Evolutionary conservation across 345 rosid genomes (phyloP).

Genomic region (Populus davidiana): DNA sequence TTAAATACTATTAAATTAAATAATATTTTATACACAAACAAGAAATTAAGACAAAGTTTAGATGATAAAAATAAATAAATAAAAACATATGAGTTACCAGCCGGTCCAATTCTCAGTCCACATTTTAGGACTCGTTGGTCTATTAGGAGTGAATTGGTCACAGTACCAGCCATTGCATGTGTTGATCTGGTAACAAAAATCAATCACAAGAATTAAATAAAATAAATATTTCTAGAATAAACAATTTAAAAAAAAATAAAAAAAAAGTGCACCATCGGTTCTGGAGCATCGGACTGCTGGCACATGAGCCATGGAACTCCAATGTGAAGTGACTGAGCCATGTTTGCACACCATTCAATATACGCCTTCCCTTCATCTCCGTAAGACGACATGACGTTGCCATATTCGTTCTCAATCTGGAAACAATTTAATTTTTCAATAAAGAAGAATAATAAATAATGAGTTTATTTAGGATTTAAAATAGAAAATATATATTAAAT

Average conservation of each 20-base stretch:
- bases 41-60: too few relatives aligned
- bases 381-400: constrained; percentile 48
- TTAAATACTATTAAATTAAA: too few relatives aligned
- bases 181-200: constrained; percentile 29
- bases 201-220: background rate
- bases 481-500: background rate
- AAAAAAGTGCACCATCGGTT: constrained; percentile 34
- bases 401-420: constrained; percentile 81
- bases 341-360: constrained; percentile 61
- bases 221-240: too few relatives aligned
- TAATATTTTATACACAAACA: too few relatives aligned
- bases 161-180: constrained; percentile 62
- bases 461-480: background rate
- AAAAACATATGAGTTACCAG: constrained; percentile 30
- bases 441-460: background rate
- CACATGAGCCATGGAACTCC: constrained; percentile 96
- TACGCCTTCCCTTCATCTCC: constrained; percentile 59
- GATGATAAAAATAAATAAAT: too few relatives aligned
- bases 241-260: background rate
- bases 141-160: constrained; percentile 37
- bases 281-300: constrained; percentile 61
- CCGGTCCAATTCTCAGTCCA: constrained; percentile 83
- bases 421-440: background rate
- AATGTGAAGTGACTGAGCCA: constrained; percentile 56
- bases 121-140: constrained; percentile 46